Base-by-base conservation (phyloP, 176 grass and related monocot genomes). In the Ampelocalamus luodianensis region DNA sequence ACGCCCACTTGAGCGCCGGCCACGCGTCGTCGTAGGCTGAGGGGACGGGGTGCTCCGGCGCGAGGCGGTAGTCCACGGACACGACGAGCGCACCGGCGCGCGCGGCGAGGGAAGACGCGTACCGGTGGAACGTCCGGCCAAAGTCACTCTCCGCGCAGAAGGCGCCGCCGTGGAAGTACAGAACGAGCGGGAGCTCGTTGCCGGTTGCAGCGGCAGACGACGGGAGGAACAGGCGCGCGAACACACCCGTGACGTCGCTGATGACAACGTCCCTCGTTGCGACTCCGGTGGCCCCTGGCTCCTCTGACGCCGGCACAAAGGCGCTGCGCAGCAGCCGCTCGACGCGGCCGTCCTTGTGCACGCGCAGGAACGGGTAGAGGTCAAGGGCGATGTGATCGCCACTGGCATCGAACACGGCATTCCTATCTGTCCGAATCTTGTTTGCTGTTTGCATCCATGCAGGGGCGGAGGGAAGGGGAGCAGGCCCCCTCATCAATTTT, bases 161-260 rank as follows among this genome's bases (percentile, higher is more conserved):
- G 43, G 82, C 71, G 11, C 87, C 84, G 36, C 89, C 89, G 8
- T 91, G 92, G 84, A 87, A 79, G 84, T 94, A 87, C 7, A 94
- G 48, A 15, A 94, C 72, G 15, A 91, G 20, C 6, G 92, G 92
- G 48, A 89, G 83, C 37, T 75, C 78, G 27, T 4, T 73, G 4
- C 22, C 20, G 10, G 55, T 14, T 2, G 16, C 37, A 0, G 27
- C 37, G 1, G 72, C 8, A 17, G 1, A 40, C 4, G 49, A 1
- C 6, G 23, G 39, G 55, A 4, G 75, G 27, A 61, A 85, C 11
- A 85, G 65, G 26, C 83, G 65, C 20, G 3, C 81, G 0, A 56
- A 64, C 40, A 66, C 38, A 24, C 74, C 38, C 16, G 64, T 60
- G 18, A 0, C 9, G 1, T 14, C 7, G 64, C 77, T 39, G 49